Percentiles rank a stretch among this genome's conserved stretches.
Evolutionary conservation across 2,329 filamentous ascomycete species (phyloP).

Genomic region (Arthrobotrys megalospora): DNA sequence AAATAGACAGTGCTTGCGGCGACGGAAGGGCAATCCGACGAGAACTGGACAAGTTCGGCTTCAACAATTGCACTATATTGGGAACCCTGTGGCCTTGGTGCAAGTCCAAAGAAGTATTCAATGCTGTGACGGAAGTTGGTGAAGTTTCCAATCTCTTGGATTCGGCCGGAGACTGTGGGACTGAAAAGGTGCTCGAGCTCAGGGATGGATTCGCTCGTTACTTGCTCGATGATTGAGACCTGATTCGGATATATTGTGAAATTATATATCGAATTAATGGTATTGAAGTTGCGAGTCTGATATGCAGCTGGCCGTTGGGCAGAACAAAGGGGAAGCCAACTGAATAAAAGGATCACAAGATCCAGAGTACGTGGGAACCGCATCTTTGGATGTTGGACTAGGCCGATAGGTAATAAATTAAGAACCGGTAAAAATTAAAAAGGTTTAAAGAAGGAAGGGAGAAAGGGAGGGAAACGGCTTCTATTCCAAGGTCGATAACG

Average conservation of each 20-base stretch:
- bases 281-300: slow-evolving; percentile 62
- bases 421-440: background rate
- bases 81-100: slow-evolving; percentile 29
- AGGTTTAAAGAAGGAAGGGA: background rate
- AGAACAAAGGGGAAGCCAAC: background rate
- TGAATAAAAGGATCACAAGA: slow-evolving; percentile 5
- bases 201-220: slow-evolving; percentile 66
- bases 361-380: background rate
- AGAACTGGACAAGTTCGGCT: slow-evolving; percentile 40
- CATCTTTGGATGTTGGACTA: background rate
- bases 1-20: slow-evolving; percentile 45
- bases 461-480: background rate
- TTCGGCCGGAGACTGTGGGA: slow-evolving; percentile 67
- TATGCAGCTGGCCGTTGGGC: background rate
- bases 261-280: slow-evolving; percentile 67
- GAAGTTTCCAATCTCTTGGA: slow-evolving; percentile 69
- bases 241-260: slow-evolving; percentile 68
- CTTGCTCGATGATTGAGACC: slow-evolving; percentile 66
- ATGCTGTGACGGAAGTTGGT: slow-evolving; percentile 68
- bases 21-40: slow-evolving; percentile 39
- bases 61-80: slow-evolving; percentile 9
- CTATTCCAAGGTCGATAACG: background rate
- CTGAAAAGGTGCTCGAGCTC: slow-evolving; percentile 66
- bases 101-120: slow-evolving; percentile 66
- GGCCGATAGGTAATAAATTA: background rate